Base-by-base conservation (phyloP, 192 early-diverging fungal genomes). In the Backusella tarrabulga region DNA sequence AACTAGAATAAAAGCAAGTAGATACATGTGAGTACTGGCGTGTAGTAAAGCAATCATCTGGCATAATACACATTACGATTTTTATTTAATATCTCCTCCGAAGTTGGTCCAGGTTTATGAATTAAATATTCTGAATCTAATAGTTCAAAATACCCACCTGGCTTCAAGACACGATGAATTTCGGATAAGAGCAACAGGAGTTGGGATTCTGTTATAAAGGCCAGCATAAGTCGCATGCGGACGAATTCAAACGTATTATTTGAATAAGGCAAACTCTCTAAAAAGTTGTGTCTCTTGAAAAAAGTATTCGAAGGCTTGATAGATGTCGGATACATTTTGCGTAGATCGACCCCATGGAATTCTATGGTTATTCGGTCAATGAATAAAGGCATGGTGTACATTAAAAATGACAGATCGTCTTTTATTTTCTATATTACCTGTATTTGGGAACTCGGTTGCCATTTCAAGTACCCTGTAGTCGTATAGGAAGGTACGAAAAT, bases 271-370 rank as follows among this genome's bases (percentile, higher is more conserved):
- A 85, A 36, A 5, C 67, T 66, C 17, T 76, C 52, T 8, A 82
- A 21, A 35, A 77, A 50, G 56, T 82, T 78, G 32, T 68, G 68
- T 52, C 74, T 40, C 5, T 46, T 34, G 34, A 82, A 82, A 54
- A 60, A 23, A 4, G 68, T 70, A 40, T 85, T 85, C 19, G 63
- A 36, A 7, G 83, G 83, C 26, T 77, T 79, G 36, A 74, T 71
- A 36, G 35, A 26, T 9, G 46, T 60, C 41, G 83, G 81, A 36
- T 74, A 80, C 50, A 67, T 77, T 0, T 15, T 34, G 4, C 41
- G 42, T 35, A 84, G 41, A 67, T 84, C 83, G 1, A 82, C 36
- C 5, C 83, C 80, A 50, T 70, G n/a, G 69, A 81, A 77, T 50
- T 73, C 76, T 71, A 71, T 67, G 40, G 36, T 44, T 40, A 26